Conservation (phyloP, 345 rosid species). For the Bruguiera parviflora region DNA sequence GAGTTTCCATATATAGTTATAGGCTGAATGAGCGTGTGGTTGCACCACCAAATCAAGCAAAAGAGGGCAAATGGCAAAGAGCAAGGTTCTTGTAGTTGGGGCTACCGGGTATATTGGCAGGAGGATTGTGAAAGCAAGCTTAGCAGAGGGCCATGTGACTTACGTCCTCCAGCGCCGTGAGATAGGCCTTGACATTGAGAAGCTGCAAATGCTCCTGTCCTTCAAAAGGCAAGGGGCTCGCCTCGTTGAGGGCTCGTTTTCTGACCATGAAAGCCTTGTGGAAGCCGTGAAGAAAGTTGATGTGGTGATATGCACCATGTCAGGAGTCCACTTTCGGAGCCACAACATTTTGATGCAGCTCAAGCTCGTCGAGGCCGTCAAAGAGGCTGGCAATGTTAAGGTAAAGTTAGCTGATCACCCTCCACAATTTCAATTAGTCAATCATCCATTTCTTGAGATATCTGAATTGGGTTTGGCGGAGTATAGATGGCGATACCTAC, state of each 20-base stretch:
- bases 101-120: slow-evolving; percentile 58
- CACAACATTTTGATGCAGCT: slow-evolving; percentile 58
- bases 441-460: too few species aligned
- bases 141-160: slow-evolving; percentile 47
- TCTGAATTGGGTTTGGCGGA: too few species aligned
- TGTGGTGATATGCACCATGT: slow-evolving; percentile 59
- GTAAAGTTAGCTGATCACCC: slow-evolving; percentile 15
- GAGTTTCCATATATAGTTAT: too few species aligned
- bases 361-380: slow-evolving; percentile 60
- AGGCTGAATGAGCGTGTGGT: too few species aligned
- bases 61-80: slow-evolving; percentile 41
- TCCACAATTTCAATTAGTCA: too few species aligned
- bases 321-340: slow-evolving; percentile 56
- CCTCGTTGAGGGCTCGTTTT: slow-evolving; percentile 45
- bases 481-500: too few species aligned
- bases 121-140: slow-evolving; percentile 58
- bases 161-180: slow-evolving; percentile 55
- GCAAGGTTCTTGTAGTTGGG: slow-evolving; percentile 59
- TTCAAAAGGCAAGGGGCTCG: slow-evolving; percentile 58
- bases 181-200: slow-evolving; percentile 62
- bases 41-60: too few species aligned
- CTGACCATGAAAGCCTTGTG: slow-evolving; percentile 46
- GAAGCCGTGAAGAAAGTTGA: slow-evolving; percentile 52
- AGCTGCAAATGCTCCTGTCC: slow-evolving; percentile 44
- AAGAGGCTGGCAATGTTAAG: slow-evolving; percentile 63